Percentiles rank a stretch among this genome's conserved stretches.
These are phyloP conservation scores for Papiliotrema nemorosa DNA, from an alignment of 1,284 basidiomycete species.

Conservation along the genomic window DNA sequence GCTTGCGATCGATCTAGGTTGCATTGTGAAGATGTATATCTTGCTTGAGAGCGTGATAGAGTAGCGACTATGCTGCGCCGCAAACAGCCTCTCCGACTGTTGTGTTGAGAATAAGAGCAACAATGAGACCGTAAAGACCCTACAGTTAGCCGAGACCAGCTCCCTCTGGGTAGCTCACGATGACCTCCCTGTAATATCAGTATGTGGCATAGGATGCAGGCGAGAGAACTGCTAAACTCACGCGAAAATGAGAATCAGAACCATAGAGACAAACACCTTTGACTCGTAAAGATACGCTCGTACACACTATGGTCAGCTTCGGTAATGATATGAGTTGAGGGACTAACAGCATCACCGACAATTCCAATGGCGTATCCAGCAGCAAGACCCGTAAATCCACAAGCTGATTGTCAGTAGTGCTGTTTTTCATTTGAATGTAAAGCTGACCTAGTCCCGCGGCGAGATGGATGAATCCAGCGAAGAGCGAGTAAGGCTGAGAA, in stretches of 20 bases:
- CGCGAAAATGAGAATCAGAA: conserved; percentile 54
- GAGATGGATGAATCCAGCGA: conserved; percentile 88
- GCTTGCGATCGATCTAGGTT: not conserved
- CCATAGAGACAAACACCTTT: conserved; percentile 72
- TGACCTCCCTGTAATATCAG: conserved; percentile 31
- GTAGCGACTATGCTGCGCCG: conserved; percentile 10
- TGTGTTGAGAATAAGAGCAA: conserved; percentile 57
- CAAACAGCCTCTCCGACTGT: conserved; percentile 33
- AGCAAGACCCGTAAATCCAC: conserved; percentile 88
- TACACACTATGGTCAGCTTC: conserved; percentile 48
- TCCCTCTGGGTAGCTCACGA: conserved; percentile 20
- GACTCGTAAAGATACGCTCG: conserved; percentile 56
- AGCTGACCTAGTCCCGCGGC: conserved; percentile 72
- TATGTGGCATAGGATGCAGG: not conserved
- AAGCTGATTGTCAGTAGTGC: conserved; percentile 50
- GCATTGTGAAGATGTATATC: not conserved
- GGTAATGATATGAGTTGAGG: not conserved
- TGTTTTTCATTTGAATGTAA: not conserved
- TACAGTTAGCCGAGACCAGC: conserved; percentile 9
- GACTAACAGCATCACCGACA: conserved; percentile 84
- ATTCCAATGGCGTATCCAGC: conserved; percentile 97
- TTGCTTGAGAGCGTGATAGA: not conserved
- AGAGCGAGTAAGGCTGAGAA: conserved; percentile 59
- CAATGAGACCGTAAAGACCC: conserved; percentile 57
- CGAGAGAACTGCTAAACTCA: conserved; percentile 17